Conservation (phyloP, 164 flowering plant species). For the Nymphaea thermarum region DNA sequence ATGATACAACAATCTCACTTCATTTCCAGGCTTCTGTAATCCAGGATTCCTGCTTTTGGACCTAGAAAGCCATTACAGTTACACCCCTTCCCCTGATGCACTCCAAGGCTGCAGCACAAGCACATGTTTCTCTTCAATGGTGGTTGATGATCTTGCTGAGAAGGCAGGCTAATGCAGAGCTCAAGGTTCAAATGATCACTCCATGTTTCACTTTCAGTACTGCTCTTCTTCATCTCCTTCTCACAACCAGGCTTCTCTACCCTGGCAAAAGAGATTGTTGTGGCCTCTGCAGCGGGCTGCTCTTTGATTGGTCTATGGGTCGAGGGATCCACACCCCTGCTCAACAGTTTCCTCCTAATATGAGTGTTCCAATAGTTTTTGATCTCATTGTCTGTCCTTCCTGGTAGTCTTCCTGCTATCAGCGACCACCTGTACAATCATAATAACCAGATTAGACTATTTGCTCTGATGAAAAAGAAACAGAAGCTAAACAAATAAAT, state of each 20-base stretch:
- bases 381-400: constrained; percentile 81
- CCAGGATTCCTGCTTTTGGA: constrained; percentile 44
- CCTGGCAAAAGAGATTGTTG: constrained; percentile 29
- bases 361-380: constrained; percentile 91
- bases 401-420: constrained; percentile 74
- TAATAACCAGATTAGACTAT: not conserved
- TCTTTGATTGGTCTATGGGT: constrained; percentile 57
- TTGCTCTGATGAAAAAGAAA: not conserved
- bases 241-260: constrained; percentile 19
- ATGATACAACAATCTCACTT: constrained; percentile 21
- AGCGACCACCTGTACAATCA: constrained; percentile 20
- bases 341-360: constrained; percentile 62
- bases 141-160: constrained; percentile 12
- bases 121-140: constrained; percentile 33
- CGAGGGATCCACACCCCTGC: constrained; percentile 64
- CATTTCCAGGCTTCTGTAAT: constrained; percentile 73
- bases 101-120: constrained; percentile 64
- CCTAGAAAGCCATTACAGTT: constrained; percentile 56
- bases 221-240: constrained; percentile 12
- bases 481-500: too few species aligned
- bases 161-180: constrained; percentile 73
- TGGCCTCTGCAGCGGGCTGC: constrained; percentile 15
- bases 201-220: constrained; percentile 10
- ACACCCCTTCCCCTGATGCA: constrained; percentile 51
- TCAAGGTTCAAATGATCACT: constrained; percentile 76